Evolutionary conservation across 2,329 filamentous ascomycete species (phyloP).

Genomic region (Penicillium sp.): DNA sequence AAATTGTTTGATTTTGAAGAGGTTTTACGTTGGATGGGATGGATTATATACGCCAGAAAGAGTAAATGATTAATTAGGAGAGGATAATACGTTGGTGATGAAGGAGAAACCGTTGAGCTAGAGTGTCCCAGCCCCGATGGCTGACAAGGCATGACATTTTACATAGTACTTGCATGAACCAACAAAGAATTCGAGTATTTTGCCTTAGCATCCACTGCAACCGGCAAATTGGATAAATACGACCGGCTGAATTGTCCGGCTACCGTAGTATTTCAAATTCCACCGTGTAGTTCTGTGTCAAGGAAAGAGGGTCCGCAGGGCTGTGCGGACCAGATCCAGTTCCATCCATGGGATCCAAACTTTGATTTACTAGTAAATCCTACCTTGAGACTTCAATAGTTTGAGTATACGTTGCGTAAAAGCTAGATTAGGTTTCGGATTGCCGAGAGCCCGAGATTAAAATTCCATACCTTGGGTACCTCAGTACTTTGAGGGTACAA

Average conservation of each 20-base stretch:
- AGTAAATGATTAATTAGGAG: no score
- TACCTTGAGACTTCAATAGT: neutral
- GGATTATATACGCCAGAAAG: no score
- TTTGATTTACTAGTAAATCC: neutral
- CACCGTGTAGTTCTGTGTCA: neutral
- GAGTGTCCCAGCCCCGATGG: no score
- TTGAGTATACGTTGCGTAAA: neutral
- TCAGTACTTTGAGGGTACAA: neutral
- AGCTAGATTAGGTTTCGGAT: neutral
- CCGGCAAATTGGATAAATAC: neutral
- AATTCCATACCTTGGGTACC: neutral
- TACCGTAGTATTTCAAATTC: neutral
- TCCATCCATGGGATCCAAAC: neutral
- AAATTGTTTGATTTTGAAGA: no score
- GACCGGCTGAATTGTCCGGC: neutral
- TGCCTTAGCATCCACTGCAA: neutral
- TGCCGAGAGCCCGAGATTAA: neutral
- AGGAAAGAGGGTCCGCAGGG: neutral
- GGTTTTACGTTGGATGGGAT: no score
- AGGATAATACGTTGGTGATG: no score
- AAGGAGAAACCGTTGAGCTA: no score
- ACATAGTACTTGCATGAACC: neutral
- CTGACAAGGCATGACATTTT: no score
- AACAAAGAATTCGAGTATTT: neutral
- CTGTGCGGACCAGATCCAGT: neutral